Evolutionary conservation across 1,284 basidiomycete species (phyloP), one percentile per base, ranked within the genome.

Genomic region (Cryptococcus sp.): DNA sequence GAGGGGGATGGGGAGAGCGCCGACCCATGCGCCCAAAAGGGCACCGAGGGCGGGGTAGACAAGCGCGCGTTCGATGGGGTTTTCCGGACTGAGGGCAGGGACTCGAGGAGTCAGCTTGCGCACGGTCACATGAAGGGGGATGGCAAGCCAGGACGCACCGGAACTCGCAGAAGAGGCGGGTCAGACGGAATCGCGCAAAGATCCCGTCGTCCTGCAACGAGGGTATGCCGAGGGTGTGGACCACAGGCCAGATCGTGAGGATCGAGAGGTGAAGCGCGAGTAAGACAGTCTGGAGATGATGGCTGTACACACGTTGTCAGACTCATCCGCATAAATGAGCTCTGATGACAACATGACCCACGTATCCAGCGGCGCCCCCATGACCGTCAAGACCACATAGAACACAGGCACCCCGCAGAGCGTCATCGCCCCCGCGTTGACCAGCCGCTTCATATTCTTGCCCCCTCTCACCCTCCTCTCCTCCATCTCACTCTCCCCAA

Each of bases 21-120:
- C 91, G 7, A 83, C 46, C 91, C 91, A 95, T 40, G 83, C 81
- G 6, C 91, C 91, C 13, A 86, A 23, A 20, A 87, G 64, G 1
- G 88, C 79, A n/a, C 89, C 89, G 18, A 87, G 66, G 3, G 83
- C 81, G 11, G 93, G 89, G 65, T 88, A 91, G n/a, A 91, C 82
- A 21, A 94, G 72, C 0, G 86, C 84, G 51, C 86, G 80, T 76
- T 96, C 93, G 35, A 87, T 69, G 1, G 85, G 79, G 20, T 82
- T 85, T 58, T 82, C 81, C 5, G 83, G 79, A 24, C 89, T 91
- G 61, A 53, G 15, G 3, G 18, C 4, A 24, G n/a, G 40, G 45
- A 7, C n/a, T 18, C 12, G 40, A 20, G 8, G 4, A 16, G 40
- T 42, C 40, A 43, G 40, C 28, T 48, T 28, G 36, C n/a, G n/a